Evolutionary conservation across 129 eudicot species (phyloP).

Genomic region (Chrysanthemum lavandulifolium): DNA sequence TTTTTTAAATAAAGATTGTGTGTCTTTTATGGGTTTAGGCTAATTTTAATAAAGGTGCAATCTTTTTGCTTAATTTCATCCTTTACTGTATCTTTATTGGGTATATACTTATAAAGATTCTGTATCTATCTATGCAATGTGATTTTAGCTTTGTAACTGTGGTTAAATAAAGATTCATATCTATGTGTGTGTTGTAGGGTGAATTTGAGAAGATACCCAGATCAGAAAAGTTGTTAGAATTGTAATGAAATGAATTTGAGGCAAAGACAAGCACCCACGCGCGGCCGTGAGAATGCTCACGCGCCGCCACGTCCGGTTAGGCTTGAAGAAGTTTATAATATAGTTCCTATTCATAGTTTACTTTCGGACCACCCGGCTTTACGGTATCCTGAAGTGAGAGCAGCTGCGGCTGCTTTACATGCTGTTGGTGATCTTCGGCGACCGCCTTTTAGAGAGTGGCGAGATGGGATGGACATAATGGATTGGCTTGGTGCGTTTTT

Average conservation of each 20-base stretch:
- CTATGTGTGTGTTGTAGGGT: constrained; percentile 26
- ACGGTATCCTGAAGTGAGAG: constrained; percentile 81
- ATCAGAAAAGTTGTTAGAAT: constrained; percentile 3
- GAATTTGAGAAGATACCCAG: constrained; percentile 22
- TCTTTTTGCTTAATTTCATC: constrained; percentile 8
- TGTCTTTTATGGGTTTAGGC: not conserved
- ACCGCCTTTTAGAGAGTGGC: constrained; percentile 73
- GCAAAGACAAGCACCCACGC: constrained; percentile 65
- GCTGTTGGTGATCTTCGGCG: constrained; percentile 70
- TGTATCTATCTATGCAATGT: not conserved
- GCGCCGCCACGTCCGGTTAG: constrained; percentile 40
- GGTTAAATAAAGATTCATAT: not conserved
- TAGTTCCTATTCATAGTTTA: constrained; percentile 71
- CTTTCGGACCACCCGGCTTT: constrained; percentile 71
- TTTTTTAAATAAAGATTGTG: not conserved
- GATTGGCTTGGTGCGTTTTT: constrained; percentile 91
- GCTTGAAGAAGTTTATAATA: constrained; percentile 50
- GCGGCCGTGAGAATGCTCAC: constrained; percentile 46
- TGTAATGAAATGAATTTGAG: constrained; percentile 59
- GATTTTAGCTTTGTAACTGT: no score
- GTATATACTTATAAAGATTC: not conserved
- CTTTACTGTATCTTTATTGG: not conserved
- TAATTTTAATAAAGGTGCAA: not conserved
- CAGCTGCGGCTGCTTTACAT: constrained; percentile 73
- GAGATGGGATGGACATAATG: constrained; percentile 64